phyloP scores from a whole-genome alignment of 106 monocot genomes.

The Xerophyta viscosa region DNA sequence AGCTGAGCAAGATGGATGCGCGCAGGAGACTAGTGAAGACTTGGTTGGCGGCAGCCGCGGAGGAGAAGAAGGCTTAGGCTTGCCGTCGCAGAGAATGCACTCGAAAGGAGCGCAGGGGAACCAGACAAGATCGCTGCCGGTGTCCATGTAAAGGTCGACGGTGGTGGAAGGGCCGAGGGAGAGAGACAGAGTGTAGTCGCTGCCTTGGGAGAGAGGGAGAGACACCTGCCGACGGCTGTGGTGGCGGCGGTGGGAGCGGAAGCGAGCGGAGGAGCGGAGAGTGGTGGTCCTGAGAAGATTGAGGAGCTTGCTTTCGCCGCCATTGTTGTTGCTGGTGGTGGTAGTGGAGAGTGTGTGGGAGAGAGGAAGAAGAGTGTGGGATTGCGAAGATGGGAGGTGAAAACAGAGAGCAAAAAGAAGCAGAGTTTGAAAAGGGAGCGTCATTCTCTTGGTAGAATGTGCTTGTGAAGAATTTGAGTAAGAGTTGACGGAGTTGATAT shows the following conservation, averaged over 20 bases:
- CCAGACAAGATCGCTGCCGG: constrained; percentile 97
- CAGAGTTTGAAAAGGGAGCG: not conserved
- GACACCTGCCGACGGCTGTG: constrained; percentile 23
- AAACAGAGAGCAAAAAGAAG: too few relatives aligned
- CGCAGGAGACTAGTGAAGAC: constrained; percentile 34
- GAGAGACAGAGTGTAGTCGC: constrained; percentile 59
- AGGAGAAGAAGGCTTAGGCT: constrained; percentile 10
- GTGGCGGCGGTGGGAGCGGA: not conserved
- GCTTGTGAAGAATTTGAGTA: too few relatives aligned
- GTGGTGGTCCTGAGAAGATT: not conserved
- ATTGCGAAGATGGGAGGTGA: not conserved
- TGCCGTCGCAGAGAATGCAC: constrained; percentile 84
- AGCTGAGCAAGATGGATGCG: constrained; percentile 44
- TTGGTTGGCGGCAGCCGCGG: constrained; percentile 19
- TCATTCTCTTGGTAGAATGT: too few relatives aligned
- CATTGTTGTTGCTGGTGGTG: too few relatives aligned
- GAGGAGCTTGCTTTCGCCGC: not conserved
- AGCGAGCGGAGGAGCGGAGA: not conserved
- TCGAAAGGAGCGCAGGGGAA: constrained; percentile 90
- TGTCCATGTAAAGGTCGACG: constrained; percentile 84
- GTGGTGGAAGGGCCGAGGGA: constrained; percentile 30
- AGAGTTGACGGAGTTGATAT: too few relatives aligned
- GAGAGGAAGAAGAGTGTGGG: not conserved
- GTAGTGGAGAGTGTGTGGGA: not conserved
- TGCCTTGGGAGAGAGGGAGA: constrained; percentile 56